phyloP scores from a whole-genome alignment of 2,329 filamentous ascomycete species.

The Corinectria fuckeliana region DNA sequence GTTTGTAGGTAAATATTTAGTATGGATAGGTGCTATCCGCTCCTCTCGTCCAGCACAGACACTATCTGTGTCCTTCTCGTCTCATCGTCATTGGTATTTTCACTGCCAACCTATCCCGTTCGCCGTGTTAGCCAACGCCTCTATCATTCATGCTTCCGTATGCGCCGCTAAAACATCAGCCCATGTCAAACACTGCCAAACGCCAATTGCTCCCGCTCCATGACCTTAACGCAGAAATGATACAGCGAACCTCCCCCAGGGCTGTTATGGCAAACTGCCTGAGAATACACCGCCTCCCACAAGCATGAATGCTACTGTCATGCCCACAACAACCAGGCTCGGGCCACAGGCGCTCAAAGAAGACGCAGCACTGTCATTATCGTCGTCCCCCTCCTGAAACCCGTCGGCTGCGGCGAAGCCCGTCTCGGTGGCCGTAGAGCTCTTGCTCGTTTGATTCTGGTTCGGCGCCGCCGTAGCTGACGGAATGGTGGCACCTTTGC shows the following conservation, averaged over 20 bases:
- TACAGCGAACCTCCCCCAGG: constrained; percentile 6
- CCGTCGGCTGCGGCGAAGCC: constrained; percentile 39
- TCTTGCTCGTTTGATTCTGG: constrained; percentile 43
- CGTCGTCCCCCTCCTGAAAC: constrained; percentile 35
- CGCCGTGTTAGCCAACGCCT: constrained; percentile 6
- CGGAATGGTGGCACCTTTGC: constrained; percentile 56
- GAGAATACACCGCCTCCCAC: constrained; percentile 28
- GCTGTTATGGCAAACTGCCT: constrained; percentile 15
- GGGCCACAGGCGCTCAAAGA: constrained; percentile 19
- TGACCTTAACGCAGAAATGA: constrained; percentile 16
- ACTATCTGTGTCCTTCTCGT: constrained; percentile 6
- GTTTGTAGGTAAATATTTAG: not conserved
- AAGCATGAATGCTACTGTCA: constrained; percentile 34
- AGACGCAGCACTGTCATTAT: constrained; percentile 26
- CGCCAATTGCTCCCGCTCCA: constrained; percentile 28
- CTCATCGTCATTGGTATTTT: constrained; percentile 18
- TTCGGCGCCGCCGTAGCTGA: constrained; percentile 54
- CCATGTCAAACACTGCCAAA: constrained; percentile 18
- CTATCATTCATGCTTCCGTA: not conserved
- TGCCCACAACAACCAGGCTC: constrained; percentile 23
- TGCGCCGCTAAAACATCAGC: constrained; percentile 11
- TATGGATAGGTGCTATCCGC: not conserved
- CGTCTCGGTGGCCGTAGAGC: constrained; percentile 17
- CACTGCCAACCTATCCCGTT: not conserved
- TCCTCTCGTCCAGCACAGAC: not conserved